Conservation (phyloP, 768 basidiomycete species). For the Trametes sanguinea region DNA sequence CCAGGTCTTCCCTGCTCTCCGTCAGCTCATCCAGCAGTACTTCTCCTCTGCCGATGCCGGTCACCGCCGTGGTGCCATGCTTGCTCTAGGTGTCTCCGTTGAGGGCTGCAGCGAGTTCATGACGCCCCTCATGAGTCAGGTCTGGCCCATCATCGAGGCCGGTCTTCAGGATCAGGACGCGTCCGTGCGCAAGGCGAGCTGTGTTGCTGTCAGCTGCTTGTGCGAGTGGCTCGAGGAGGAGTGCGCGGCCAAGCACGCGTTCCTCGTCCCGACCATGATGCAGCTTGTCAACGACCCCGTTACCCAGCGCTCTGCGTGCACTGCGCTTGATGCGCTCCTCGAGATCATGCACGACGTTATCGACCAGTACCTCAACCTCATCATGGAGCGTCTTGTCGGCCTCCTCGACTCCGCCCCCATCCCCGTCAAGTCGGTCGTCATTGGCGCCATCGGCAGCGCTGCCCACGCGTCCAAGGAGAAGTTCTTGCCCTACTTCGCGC, state of each 20-base stretch:
- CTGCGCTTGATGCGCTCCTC: constrained; percentile 93
- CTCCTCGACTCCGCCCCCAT: constrained; percentile 88
- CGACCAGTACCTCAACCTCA: constrained; percentile 85
- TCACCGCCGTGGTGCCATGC: constrained; percentile 88
- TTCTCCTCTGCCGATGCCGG: constrained; percentile 78
- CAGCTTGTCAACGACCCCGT: constrained; percentile 81
- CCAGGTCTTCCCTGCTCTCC: constrained; percentile 95
- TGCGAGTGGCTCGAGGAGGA: constrained; percentile 98
- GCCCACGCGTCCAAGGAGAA: constrained; percentile 92
- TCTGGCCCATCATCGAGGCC: constrained; percentile 93
- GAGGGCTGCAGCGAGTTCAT: constrained; percentile 99
- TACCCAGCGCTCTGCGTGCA: constrained; percentile 93
- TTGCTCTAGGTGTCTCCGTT: constrained; percentile 92
- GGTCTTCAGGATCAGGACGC: constrained; percentile 85
- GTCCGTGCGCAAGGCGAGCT: constrained; percentile 91
- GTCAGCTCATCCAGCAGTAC: constrained; percentile 79
- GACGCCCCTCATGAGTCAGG: constrained; percentile 85
- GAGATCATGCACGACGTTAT: constrained; percentile 92
- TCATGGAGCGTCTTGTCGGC: constrained; percentile 91
- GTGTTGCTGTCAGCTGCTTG: constrained; percentile 91
- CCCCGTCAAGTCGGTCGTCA: constrained; percentile 89
- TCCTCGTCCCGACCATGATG: constrained; percentile 94
- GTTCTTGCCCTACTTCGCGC: constrained; percentile 93
- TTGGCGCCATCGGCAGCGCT: constrained; percentile 96
- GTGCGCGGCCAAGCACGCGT: constrained; percentile 76